Percentiles rank a stretch among this genome's conserved stretches.
phyloP scores from a whole-genome alignment of 495 filamentous ascomycete genomes.

The Beverwykella pulmonaria region DNA sequence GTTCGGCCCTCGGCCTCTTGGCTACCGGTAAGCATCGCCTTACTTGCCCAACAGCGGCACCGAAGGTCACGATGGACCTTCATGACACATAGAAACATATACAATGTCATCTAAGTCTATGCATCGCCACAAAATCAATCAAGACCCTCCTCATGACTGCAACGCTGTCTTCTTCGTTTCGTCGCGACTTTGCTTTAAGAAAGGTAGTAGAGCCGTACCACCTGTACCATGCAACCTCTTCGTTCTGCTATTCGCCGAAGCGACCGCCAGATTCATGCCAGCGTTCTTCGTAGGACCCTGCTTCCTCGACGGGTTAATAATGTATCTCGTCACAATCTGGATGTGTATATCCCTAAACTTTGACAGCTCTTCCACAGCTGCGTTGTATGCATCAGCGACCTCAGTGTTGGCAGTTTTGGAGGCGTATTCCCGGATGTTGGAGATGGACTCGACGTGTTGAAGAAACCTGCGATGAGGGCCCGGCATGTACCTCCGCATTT shows the following conservation, averaged over 20 bases:
- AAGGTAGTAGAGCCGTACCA: conserved; percentile 42
- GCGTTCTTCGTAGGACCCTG: conserved; percentile 8
- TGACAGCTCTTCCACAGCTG: conserved; percentile 25
- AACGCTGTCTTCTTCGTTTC: conserved; percentile 10
- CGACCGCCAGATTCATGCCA: conserved; percentile 35
- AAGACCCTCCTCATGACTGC: background rate
- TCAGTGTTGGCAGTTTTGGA: background rate
- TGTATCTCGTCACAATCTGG: conserved; percentile 42
- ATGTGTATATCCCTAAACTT: conserved; percentile 43
- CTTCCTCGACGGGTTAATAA: conserved; percentile 35
- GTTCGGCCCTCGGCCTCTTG: too few relatives aligned
- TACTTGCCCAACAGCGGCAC: too few relatives aligned
- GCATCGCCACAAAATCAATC: too few relatives aligned
- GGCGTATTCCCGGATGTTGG: conserved; percentile 24
- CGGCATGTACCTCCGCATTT: conserved; percentile 45
- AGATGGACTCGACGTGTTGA: conserved; percentile 21
- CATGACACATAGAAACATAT: too few relatives aligned
- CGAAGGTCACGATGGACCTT: too few relatives aligned
- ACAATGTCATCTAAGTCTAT: too few relatives aligned
- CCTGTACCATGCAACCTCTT: conserved; percentile 38
- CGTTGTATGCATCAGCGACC: conserved; percentile 34
- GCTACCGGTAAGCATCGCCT: too few relatives aligned
- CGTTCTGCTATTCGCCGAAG: conserved; percentile 13
- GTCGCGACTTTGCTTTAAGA: conserved; percentile 28
- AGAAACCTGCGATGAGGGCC: conserved; percentile 40